phyloP scores from a whole-genome alignment of 2,329 filamentous ascomycete species.

The Tolypocladium endophyticum region DNA sequence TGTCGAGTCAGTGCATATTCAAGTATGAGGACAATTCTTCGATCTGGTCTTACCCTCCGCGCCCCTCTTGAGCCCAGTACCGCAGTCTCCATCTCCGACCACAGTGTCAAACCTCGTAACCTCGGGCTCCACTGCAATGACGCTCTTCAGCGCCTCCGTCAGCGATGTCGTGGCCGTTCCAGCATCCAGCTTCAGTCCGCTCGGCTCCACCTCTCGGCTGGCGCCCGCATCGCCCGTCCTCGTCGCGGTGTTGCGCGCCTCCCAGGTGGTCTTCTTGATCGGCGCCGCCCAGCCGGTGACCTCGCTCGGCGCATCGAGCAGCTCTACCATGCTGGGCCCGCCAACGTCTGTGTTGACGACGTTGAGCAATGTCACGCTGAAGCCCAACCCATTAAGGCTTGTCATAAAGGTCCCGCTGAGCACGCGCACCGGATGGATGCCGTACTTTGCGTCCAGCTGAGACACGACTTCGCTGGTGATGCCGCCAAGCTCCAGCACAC shows the following conservation, averaged over 20 bases:
- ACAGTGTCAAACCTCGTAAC: constrained; percentile 69
- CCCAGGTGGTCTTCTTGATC: constrained; percentile 53
- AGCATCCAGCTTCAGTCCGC: constrained; percentile 43
- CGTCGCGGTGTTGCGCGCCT: constrained; percentile 38
- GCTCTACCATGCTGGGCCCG: constrained; percentile 53
- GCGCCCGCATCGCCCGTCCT: constrained; percentile 26
- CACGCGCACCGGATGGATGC: constrained; percentile 53
- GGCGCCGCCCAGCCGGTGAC: constrained; percentile 61
- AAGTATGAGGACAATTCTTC: not conserved
- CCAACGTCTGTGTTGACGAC: constrained; percentile 47
- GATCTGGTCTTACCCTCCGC: constrained; percentile 51
- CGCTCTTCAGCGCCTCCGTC: constrained; percentile 43
- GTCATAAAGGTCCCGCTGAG: constrained; percentile 68
- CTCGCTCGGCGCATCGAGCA: constrained; percentile 60
- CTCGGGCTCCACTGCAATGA: constrained; percentile 59
- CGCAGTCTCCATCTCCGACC: constrained; percentile 85
- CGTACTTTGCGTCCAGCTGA: constrained; percentile 47
- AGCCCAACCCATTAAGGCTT: constrained; percentile 64
- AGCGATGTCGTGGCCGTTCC: constrained; percentile 39
- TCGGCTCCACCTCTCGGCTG: constrained; percentile 26
- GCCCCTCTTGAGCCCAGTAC: constrained; percentile 74
- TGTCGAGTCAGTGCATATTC: not conserved
- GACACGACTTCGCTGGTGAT: constrained; percentile 58
- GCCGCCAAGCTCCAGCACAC: constrained; percentile 59
- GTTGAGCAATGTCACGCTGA: constrained; percentile 62